Evolutionary conservation across 768 basidiomycete species (phyloP).

Genomic region (Lactarius akahatsu): DNA sequence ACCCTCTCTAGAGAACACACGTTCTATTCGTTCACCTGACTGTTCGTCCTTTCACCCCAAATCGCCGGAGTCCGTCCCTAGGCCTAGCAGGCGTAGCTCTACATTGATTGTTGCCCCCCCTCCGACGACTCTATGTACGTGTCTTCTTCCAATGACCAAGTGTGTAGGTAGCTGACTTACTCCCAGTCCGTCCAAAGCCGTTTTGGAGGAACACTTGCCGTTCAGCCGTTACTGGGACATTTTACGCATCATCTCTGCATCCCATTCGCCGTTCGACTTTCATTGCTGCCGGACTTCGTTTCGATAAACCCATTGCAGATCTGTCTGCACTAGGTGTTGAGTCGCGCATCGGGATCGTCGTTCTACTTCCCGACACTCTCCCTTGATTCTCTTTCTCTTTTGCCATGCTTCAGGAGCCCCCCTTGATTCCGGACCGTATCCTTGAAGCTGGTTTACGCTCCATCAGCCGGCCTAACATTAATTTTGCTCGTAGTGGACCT

Average conservation of each 20-base stretch:
- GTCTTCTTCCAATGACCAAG: background rate
- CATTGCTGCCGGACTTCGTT: slow-evolving; percentile 69
- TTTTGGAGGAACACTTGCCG: slow-evolving; percentile 76
- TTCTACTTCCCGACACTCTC: slow-evolving; percentile 25
- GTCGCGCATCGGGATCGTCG: slow-evolving; percentile 33
- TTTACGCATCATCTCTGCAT: slow-evolving; percentile 71
- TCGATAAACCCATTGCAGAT: slow-evolving; percentile 55
- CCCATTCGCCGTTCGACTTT: slow-evolving; percentile 77
- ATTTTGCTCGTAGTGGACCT: slow-evolving; percentile 4
- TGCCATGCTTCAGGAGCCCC: background rate
- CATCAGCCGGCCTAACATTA: slow-evolving; percentile 17
- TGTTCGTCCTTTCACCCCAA: background rate
- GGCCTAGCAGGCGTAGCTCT: background rate
- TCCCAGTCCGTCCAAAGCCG: slow-evolving; percentile 71
- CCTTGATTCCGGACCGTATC: background rate
- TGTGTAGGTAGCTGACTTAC: background rate
- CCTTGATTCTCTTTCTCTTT: background rate
- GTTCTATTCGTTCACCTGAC: background rate
- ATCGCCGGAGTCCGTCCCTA: background rate
- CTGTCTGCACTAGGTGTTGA: slow-evolving; percentile 38
- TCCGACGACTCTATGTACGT: slow-evolving; percentile 65
- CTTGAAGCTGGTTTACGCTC: background rate
- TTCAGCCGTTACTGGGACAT: slow-evolving; percentile 67
- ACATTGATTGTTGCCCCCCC: slow-evolving; percentile 50
- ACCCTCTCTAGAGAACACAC: background rate